Percentiles rank a stretch among this genome's conserved stretches.
These are phyloP conservation scores for Bathelium albidoporum DNA, from an alignment of 495 filamentous ascomycete genomes.

Conservation along the genomic window DNA sequence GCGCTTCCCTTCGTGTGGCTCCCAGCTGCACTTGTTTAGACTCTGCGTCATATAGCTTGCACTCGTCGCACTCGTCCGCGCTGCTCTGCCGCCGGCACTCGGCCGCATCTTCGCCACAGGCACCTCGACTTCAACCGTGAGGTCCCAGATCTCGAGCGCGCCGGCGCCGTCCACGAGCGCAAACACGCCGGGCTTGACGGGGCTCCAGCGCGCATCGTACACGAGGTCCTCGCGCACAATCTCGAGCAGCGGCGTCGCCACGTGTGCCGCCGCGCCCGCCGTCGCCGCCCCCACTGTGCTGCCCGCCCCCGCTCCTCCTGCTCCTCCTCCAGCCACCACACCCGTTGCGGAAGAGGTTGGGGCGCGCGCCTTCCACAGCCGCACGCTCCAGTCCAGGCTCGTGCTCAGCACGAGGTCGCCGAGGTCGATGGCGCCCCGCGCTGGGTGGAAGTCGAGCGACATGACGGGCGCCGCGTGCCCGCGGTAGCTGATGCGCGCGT, in stretches of 20 bases:
- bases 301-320: conserved; percentile 50
- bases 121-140: conserved; percentile 84
- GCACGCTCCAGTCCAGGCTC: conserved; percentile 90
- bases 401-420: conserved; percentile 83
- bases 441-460: conserved; percentile 90
- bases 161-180: conserved; percentile 86
- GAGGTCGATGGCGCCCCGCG: conserved; percentile 83
- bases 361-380: conserved; percentile 86
- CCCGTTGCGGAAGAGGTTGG: conserved; percentile 46
- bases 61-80: conserved; percentile 36
- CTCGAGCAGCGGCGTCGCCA: conserved; percentile 67
- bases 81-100: conserved; percentile 39
- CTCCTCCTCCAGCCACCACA: conserved; percentile 30
- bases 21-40: conserved; percentile 90
- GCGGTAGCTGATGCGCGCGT: conserved; percentile 70
- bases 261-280: conserved; percentile 28
- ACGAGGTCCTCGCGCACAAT: conserved; percentile 89
- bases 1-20: conserved; percentile 72
- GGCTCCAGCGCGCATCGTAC: conserved; percentile 92
- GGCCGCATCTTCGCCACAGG: conserved; percentile 70
- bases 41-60: conserved; percentile 54
- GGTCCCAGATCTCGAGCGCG: conserved; percentile 90
- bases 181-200: conserved; percentile 84
- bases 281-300: too few species aligned
- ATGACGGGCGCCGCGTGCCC: conserved; percentile 91